phyloP scores from a whole-genome alignment of 805 yeast genomes.

The Citeromyces matritensis region DNA sequence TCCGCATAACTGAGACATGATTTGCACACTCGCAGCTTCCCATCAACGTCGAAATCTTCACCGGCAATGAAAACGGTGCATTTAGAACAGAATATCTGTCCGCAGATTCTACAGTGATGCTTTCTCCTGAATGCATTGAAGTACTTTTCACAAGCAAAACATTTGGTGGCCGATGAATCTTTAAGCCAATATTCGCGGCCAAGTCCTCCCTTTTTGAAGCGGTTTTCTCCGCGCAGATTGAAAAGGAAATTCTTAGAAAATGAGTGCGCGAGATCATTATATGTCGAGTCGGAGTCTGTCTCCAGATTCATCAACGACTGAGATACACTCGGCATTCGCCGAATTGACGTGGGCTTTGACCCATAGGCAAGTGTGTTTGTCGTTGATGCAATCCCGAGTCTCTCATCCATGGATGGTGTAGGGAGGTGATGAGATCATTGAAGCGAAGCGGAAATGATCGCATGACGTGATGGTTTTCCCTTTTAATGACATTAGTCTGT shows the following conservation, averaged over 20 bases:
- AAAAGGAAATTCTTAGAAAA: constrained; percentile 2
- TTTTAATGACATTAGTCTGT: no score
- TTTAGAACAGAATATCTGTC: constrained; percentile 80
- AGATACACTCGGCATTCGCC: constrained; percentile 3
- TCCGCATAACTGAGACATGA: constrained; percentile 52
- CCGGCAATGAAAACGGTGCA: constrained; percentile 70
- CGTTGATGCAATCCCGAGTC: no score
- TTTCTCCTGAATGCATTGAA: constrained; percentile 81
- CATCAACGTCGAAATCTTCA: constrained; percentile 43
- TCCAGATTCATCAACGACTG: constrained; percentile 1
- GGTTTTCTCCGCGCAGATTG: constrained; percentile 9
- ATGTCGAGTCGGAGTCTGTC: constrained; percentile 3
- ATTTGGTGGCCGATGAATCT: constrained; percentile 81
- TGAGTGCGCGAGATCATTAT: constrained; percentile 1
- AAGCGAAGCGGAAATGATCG: no score
- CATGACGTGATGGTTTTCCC: no score
- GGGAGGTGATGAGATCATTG: no score
- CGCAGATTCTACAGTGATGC: constrained; percentile 93
- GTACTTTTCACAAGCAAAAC: constrained; percentile 67
- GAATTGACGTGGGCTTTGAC: background rate
- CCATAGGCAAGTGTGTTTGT: no score
- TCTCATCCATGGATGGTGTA: no score
- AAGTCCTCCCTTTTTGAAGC: constrained; percentile 23
- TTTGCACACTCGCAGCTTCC: constrained; percentile 64
- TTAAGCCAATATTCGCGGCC: constrained; percentile 91